Conservation (phyloP, 768 basidiomycete species). For the Hericium rajendrae region DNA sequence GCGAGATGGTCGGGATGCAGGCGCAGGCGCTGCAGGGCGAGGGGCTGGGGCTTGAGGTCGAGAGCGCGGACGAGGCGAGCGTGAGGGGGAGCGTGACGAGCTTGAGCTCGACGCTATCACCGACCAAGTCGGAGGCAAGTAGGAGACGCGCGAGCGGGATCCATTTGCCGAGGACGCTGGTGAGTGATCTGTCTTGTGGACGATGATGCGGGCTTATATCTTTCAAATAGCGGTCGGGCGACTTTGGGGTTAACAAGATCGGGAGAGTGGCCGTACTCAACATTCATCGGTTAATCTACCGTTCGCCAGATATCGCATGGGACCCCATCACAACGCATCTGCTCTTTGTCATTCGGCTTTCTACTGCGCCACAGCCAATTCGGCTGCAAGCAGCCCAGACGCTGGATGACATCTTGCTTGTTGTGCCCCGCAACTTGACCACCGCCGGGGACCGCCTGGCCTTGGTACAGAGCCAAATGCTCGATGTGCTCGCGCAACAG, state of each 20-base stretch:
- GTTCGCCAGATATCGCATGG: constrained; percentile 82
- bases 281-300: constrained; percentile 77
- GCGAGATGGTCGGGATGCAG: constrained; percentile 91
- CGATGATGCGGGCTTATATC: neutral
- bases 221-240: constrained; percentile 62
- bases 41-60: constrained; percentile 1
- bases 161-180: constrained; percentile 68
- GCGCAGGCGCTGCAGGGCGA: constrained; percentile 26
- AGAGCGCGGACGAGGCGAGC: constrained; percentile 25
- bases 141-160: constrained; percentile 71
- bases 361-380: constrained; percentile 62
- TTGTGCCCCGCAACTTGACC: constrained; percentile 64
- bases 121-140: constrained; percentile 44
- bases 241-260: constrained; percentile 88
- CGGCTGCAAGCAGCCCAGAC: constrained; percentile 85
- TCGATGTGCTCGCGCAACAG: constrained; percentile 79
- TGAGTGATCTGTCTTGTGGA: constrained; percentile 26
- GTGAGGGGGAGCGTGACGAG: constrained; percentile 28
- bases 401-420: constrained; percentile 72
- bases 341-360: constrained; percentile 61
- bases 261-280: constrained; percentile 75
- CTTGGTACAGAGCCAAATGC: constrained; percentile 69
- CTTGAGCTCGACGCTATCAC: constrained; percentile 26
- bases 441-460: constrained; percentile 51
- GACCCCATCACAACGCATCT: constrained; percentile 72